Percentiles rank a stretch among this genome's conserved stretches.
phyloP scores from a whole-genome alignment of 2,329 filamentous ascomycete species.

The Fusarium redolens region DNA sequence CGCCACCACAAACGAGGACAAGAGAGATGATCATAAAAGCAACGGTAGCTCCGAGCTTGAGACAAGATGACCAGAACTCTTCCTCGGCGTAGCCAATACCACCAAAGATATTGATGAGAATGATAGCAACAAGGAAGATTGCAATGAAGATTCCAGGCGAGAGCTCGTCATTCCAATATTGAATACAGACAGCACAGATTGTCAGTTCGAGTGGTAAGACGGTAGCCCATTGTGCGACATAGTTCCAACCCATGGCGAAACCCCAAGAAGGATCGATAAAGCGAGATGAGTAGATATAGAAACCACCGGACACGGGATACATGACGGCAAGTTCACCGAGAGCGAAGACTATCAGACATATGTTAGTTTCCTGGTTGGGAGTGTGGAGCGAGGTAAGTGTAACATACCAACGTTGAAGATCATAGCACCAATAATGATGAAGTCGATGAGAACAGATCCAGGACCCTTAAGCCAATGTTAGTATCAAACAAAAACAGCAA shows the following conservation, averaged over 20 bases:
- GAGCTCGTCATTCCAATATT: conserved; percentile 62
- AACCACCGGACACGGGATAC: conserved; percentile 71
- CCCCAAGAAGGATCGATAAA: conserved; percentile 72
- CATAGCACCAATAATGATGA: conserved; percentile 69
- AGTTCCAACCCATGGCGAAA: conserved; percentile 63
- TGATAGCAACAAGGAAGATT: conserved; percentile 62
- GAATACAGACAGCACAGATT: conserved; percentile 62
- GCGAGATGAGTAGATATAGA: conserved; percentile 71
- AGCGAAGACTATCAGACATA: conserved; percentile 58
- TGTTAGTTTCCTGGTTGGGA: conserved; percentile 6
- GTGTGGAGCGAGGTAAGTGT: not conserved
- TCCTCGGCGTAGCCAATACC: conserved; percentile 65
- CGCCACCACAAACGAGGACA: conserved; percentile 68
- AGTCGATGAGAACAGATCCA: conserved; percentile 60
- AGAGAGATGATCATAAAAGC: conserved; percentile 72
- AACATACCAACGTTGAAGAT: conserved; percentile 65
- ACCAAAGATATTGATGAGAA: conserved; percentile 66
- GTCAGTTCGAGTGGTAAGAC: conserved; percentile 64
- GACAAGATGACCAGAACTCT: conserved; percentile 65
- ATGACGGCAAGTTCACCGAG: conserved; percentile 71
- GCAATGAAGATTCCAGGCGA: conserved; percentile 66
- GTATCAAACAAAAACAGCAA: not conserved
- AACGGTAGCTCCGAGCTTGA: conserved; percentile 67
- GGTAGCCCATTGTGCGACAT: conserved; percentile 61
- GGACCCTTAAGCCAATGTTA: conserved; percentile 48